Conservation (phyloP, 2,329 filamentous ascomycete genomes). For the Penicillium sp. region DNA sequence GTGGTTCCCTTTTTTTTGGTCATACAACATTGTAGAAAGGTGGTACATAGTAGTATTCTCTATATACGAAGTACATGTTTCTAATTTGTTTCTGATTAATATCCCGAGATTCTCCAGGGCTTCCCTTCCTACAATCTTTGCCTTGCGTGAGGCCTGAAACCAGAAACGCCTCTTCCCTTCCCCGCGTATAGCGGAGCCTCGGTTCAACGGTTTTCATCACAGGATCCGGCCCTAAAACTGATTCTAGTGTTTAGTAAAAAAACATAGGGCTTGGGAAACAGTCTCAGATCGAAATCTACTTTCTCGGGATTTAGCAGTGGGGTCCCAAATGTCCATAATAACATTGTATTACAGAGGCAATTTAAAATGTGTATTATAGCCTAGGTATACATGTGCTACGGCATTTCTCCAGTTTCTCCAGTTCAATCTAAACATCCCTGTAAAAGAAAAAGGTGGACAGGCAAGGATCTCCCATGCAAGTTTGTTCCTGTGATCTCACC, state of each 20-base stretch:
- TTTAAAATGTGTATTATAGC: neutral
- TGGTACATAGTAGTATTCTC: neutral
- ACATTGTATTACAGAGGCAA: constrained; percentile 6
- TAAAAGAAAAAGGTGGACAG: neutral
- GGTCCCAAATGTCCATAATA: constrained; percentile 9
- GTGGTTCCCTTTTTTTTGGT: neutral
- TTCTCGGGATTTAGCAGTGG: constrained; percentile 4
- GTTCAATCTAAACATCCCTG: neutral
- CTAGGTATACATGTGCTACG: neutral
- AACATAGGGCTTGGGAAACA: constrained; percentile 7
- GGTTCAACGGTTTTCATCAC: constrained; percentile 15
- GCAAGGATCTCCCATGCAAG: constrained; percentile 5
- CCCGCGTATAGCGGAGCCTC: constrained; percentile 12
- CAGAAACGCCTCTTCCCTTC: constrained; percentile 9
- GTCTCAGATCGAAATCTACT: constrained; percentile 7
- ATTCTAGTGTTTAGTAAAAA: neutral
- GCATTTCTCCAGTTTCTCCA: neutral
- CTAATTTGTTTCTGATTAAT: neutral
- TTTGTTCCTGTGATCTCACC: constrained; percentile 1
- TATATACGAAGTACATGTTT: neutral
- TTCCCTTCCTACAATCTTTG: neutral
- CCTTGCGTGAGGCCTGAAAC: constrained; percentile 9
- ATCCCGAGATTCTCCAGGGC: neutral
- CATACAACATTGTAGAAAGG: neutral
- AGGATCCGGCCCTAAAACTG: neutral